phyloP scores from a whole-genome alignment of 2,329 filamentous ascomycete species.

The Bimuria novae-zelandiae region DNA sequence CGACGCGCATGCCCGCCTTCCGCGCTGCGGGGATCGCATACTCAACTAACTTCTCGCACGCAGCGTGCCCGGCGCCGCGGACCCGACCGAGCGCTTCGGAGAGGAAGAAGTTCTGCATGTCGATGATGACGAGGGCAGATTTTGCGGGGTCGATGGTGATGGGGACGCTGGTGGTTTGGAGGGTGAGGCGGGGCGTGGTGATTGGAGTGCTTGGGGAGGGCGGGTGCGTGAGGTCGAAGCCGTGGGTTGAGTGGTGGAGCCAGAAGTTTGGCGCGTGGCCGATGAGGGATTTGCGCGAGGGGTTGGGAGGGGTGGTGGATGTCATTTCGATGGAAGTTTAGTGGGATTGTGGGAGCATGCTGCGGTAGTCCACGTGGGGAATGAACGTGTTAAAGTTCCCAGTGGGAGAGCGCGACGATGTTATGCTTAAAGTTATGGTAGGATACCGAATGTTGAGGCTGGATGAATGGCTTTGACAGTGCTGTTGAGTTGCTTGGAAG shows the following conservation, averaged over 20 bases:
- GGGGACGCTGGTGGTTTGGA: constrained; percentile 32
- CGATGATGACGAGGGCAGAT: constrained; percentile 48
- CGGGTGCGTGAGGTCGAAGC: constrained; percentile 55
- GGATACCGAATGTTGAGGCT: too few species aligned
- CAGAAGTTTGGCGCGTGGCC: constrained; percentile 51
- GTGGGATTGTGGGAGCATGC: background rate
- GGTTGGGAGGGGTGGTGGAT: background rate
- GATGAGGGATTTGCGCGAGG: constrained; percentile 44
- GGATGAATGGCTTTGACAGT: too few species aligned
- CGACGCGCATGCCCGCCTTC: constrained; percentile 45
- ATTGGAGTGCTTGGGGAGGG: constrained; percentile 29
- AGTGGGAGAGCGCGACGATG: too few species aligned
- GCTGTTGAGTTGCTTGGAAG: too few species aligned
- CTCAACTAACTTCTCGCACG: constrained; percentile 36
- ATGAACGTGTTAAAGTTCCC: too few species aligned
- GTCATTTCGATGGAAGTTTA: background rate
- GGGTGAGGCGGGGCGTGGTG: constrained; percentile 15
- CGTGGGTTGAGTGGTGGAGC: constrained; percentile 49
- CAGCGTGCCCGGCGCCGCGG: constrained; percentile 26
- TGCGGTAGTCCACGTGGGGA: too few species aligned
- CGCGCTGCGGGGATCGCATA: constrained; percentile 47
- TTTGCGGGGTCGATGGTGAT: constrained; percentile 42
- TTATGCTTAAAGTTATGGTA: too few species aligned
- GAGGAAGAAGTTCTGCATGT: constrained; percentile 54
- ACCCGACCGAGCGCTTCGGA: constrained; percentile 28